Evolutionary conservation across 768 basidiomycete species (phyloP).

Genomic region (Amylocystis lapponica): DNA sequence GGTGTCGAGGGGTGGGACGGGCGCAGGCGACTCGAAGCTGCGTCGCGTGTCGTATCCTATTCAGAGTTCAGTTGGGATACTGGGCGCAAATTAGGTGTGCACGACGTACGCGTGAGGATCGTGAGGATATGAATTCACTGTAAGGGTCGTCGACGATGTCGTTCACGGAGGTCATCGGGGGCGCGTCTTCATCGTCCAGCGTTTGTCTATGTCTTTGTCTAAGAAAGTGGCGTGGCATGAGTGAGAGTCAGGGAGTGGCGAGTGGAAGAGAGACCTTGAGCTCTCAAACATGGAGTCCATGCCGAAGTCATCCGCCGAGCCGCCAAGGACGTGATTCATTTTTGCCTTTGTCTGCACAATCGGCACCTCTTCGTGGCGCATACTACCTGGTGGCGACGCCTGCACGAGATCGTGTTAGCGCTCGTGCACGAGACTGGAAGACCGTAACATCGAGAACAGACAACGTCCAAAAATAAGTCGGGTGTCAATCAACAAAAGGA

Average conservation of each 20-base stretch:
- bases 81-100: background rate
- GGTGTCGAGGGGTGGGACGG: conserved; percentile 16
- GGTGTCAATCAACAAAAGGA: background rate
- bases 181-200: conserved; percentile 73
- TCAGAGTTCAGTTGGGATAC: conserved; percentile 3
- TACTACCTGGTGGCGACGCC: conserved; percentile 44
- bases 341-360: conserved; percentile 78
- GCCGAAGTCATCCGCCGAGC: conserved; percentile 67
- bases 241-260: too few relatives aligned
- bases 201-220: conserved; percentile 51
- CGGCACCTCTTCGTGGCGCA: conserved; percentile 68
- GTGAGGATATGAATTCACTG: conserved; percentile 34
- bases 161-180: conserved; percentile 67
- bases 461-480: conserved; percentile 1
- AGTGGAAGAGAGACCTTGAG: too few relatives aligned
- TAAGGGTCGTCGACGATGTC: conserved; percentile 63
- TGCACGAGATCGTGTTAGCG: conserved; percentile 8
- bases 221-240: too few relatives aligned
- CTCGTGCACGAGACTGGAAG: background rate
- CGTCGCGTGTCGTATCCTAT: conserved; percentile 38
- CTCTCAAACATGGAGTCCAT: conserved; percentile 85
- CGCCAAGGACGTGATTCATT: conserved; percentile 62
- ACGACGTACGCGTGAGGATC: conserved; percentile 39
- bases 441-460: conserved; percentile 1
- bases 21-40: conserved; percentile 29